Conservation (phyloP, 176 grass and related monocot genomes). For the Musa beccarii region DNA sequence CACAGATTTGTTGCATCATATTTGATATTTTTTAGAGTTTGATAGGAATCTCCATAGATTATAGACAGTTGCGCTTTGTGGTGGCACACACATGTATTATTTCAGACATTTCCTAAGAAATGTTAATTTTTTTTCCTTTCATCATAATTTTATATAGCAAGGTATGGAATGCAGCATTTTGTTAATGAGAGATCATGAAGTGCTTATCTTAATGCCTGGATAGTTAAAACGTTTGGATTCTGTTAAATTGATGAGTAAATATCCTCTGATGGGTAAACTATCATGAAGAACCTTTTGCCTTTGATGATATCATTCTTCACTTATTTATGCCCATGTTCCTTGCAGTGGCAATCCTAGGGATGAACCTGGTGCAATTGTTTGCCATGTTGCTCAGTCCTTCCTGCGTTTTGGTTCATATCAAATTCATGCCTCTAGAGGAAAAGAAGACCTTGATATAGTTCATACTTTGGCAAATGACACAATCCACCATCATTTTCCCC, state of each 20-base stretch:
- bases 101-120: background rate
- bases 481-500: slow-evolving; percentile 65
- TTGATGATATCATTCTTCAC: background rate
- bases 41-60: background rate
- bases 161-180: background rate
- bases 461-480: slow-evolving; percentile 57
- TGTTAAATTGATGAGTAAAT: background rate
- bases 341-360: slow-evolving; percentile 89
- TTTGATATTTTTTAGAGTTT: background rate
- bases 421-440: slow-evolving; percentile 59
- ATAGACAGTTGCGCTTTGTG: background rate
- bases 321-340: background rate
- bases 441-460: slow-evolving; percentile 73
- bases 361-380: slow-evolving; percentile 91
- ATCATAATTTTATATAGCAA: too few species aligned
- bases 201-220: background rate
- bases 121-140: too few species aligned
- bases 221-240: background rate
- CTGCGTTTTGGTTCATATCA: slow-evolving; percentile 91
- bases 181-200: background rate
- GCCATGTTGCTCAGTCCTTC: slow-evolving; percentile 77
- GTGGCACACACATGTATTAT: background rate
- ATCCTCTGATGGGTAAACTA: background rate
- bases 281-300: background rate
- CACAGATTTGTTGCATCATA: background rate